phyloP scores from a whole-genome alignment of 2,329 filamentous ascomycete species.

The Talaromyces sp. region DNA sequence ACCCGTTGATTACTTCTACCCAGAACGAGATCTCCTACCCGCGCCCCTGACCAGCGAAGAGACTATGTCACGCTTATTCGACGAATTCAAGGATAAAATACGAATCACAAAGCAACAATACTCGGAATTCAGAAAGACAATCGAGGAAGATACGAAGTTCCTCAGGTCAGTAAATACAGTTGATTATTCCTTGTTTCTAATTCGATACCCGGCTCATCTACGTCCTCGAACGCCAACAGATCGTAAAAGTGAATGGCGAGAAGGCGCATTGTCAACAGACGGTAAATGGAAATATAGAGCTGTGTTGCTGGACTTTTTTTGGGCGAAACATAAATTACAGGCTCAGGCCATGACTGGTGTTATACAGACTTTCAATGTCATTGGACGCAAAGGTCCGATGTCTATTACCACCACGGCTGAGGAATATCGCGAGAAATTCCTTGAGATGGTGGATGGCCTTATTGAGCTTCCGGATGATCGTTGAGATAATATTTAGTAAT shows the following conservation, averaged over 20 bases:
- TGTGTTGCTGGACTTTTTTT: conserved; percentile 72
- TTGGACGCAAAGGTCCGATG: conserved; percentile 67
- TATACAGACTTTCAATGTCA: conserved; percentile 61
- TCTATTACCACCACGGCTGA: conserved; percentile 67
- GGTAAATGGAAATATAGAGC: conserved; percentile 66
- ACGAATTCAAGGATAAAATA: conserved; percentile 66
- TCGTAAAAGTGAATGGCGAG: conserved; percentile 53
- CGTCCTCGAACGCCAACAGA: conserved; percentile 33
- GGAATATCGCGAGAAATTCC: conserved; percentile 62
- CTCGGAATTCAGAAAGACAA: conserved; percentile 52
- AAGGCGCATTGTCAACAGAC: conserved; percentile 59
- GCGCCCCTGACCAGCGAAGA: conserved; percentile 61
- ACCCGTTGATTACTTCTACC: conserved; percentile 71
- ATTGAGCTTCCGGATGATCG: conserved; percentile 33
- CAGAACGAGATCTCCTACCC: conserved; percentile 66
- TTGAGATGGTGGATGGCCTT: conserved; percentile 51
- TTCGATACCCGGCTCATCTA: conserved; percentile 52
- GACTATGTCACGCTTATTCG: conserved; percentile 63
- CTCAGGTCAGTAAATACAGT: conserved; percentile 63
- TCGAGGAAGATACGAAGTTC: conserved; percentile 62
- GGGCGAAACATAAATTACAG: conserved; percentile 68
- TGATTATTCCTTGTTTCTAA: conserved; percentile 72
- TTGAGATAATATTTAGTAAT: neutral
- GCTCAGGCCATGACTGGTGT: conserved; percentile 64
- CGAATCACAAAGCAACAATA: conserved; percentile 55